Evolutionary conservation across 2,329 filamentous ascomycete genomes (phyloP).

Genomic region (Alternaria arbusti): DNA sequence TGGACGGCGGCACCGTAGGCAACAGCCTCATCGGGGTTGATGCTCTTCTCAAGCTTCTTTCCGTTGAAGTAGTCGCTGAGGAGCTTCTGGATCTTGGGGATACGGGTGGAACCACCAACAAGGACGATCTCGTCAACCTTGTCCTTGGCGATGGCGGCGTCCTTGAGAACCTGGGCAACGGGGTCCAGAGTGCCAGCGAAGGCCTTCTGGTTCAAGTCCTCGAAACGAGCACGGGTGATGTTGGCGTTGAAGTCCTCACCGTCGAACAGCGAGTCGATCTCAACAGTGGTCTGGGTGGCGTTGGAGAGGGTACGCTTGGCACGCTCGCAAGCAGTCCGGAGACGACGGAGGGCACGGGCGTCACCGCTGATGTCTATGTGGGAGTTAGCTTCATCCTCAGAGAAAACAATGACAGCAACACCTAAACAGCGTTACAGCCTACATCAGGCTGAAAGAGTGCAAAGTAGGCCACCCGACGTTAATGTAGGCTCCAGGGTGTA

Average conservation of each 20-base stretch:
- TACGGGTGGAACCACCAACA: conserved; percentile 98
- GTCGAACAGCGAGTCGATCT: conserved; percentile 98
- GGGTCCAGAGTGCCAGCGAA: conserved; percentile 94
- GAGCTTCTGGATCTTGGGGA: conserved; percentile 98
- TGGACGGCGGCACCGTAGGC: conserved; percentile 98
- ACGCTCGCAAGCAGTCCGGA: conserved; percentile 98
- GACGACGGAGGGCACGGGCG: conserved; percentile 89
- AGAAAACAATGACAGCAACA: not conserved
- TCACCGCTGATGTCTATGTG: conserved; percentile 71
- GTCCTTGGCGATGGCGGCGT: conserved; percentile 84
- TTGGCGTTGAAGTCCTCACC: conserved; percentile 97
- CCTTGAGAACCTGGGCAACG: conserved; percentile 95
- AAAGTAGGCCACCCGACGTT: too few relatives aligned
- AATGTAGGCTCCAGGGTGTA: too few relatives aligned
- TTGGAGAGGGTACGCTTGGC: conserved; percentile 99
- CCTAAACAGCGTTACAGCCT: too few relatives aligned
- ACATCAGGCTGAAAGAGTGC: not conserved
- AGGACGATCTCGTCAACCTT: conserved; percentile 98
- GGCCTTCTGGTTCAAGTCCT: conserved; percentile 95
- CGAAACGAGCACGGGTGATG: conserved; percentile 98
- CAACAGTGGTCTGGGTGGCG: conserved; percentile 95
- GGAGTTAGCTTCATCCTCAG: not conserved
- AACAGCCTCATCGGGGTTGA: conserved; percentile 99
- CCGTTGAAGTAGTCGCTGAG: conserved; percentile 98
- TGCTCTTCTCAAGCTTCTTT: conserved; percentile 99